Base-by-base conservation (phyloP, 345 rosid species). In the Kandelia obovata region DNA sequence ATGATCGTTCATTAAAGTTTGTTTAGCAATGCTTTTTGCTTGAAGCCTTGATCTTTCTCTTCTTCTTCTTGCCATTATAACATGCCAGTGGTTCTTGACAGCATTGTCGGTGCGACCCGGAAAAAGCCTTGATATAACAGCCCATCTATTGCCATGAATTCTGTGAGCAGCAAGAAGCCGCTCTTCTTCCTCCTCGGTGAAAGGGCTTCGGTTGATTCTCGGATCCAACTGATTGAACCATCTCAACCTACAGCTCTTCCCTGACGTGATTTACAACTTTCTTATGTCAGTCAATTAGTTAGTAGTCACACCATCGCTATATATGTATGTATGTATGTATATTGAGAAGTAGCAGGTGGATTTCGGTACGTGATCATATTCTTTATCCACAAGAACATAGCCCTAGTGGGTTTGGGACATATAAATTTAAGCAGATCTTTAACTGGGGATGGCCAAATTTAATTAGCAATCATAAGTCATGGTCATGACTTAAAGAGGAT, bases 161-260 rank as follows among this genome's bases (percentile, higher is more conserved):
- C 90, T 75, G 31, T 94, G 98, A 58, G 91, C 87, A 1, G 83
- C 83, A 66, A 94, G 62, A 26, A 94, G 92, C 66, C 92, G 71
- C 67, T 94, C 96, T 67, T 94, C 98, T 83, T 94, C 98, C 53
- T 89, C 95, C 72, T 94, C 95, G 16, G 90, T 87, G 69, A 94
- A 94, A 27, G 97, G 98, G 71, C 80, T 89, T 31, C 95, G 76
- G 60, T 94, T 91, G 71, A 94, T 94, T 60, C 89, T 84, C 5
- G 98, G 98, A 84, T 94, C 97, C 46, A 94, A 68, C 68, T 94
- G 98, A 73, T 91, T 94, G 76, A 82, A 94, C 98, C 98, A 94
- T 74, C 98, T 89, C 71, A 94, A 84, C 85, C 98, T 87, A 74
- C 96, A 94, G 59, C 98, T 91, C 80, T 93, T 93, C 49, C 97